Evolutionary conservation across 495 filamentous ascomycete species (phyloP), one percentile per base, ranked within the genome.

Genomic region (Staphylotrichum longicolle): DNA sequence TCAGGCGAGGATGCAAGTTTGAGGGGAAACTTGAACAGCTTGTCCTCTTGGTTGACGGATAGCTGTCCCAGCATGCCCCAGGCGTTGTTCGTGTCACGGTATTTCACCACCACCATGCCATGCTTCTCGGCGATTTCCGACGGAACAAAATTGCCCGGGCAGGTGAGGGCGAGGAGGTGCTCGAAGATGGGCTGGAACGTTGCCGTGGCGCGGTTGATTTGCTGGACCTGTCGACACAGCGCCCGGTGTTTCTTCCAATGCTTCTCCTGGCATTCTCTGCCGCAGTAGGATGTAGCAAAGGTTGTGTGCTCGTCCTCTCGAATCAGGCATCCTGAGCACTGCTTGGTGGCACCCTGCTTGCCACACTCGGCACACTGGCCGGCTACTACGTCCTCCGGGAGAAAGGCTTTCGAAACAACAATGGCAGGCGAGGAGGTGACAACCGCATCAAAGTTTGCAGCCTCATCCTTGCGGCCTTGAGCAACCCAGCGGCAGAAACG

Each of bases 121-220:
- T 54, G 12, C 52, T 51, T 51, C 49, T 51, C 49, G 12, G 32
- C 49, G 32, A 51, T 51, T 6, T 46, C 11, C 44, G n/a, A 6
- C 12, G 7, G n/a, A n/a, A 27, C 7, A 6, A 6, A 2, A n/a
- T 15, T 27, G 48, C 0, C 7, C 3, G 27, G 9, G 48, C 2
- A 12, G 2, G 48, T 34, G 8, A 40, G 15, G 7, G 5, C 2
- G 15, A 54, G n/a, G 35, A 58, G 10, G 32, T 40, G 33, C 32
- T 49, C 33, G 9, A 48, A 58, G 1, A 40, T 39, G 4, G 5
- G 32, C 3, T 49, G 55, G 35, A 58, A 58, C 2, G 8, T n/a
- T 2, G 30, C 20, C 9, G 30, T 15, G 32, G 55, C 44, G 14
- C 44, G 54, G 20, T 41, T 4, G 5, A 46, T 30, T 27, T 45